Base-by-base conservation (phyloP, 768 basidiomycete species). In the Lentinula aciculospora region DNA sequence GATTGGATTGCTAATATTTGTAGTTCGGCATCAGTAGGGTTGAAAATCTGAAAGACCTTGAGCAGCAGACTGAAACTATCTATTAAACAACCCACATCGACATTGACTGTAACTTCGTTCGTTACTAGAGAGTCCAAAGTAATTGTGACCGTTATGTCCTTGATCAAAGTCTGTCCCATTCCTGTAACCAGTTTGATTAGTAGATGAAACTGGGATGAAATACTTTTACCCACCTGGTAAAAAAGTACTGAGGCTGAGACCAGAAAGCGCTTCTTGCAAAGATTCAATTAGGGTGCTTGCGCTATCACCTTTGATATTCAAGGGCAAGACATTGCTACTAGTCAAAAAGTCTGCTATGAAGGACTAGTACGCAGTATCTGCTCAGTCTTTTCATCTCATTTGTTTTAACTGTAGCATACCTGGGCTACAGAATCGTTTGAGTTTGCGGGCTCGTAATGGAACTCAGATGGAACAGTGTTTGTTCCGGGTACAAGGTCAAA, bases 351-450 rank as follows among this genome's bases (percentile, higher is more conserved):
- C 65, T 8, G 79, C 74, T 60, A 88, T 66, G 74, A 89, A 89
- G 27, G 69, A 67, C 74, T 86, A 65, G n/a, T n/a, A n/a, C 51
- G 45, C 34, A 12, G 51, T 25, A 42, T 15, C 21, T 34, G 44
- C 15, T 53, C 51, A 53, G 51, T 25, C 42, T 44, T 17, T 8
- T 44, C 21, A 12, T 44, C 8, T 21, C 7, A 23, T 21, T 53
- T 28, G 19, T 4, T 23, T 34, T 7, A 4, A 15, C 10, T 29
- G 15, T n/a, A 39, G 36, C 23, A 27, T 29, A 76, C 77, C 66
- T 82, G 81, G 3, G 88, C 86, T 23, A 74, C 69, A 3, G 86
- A 87, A 63, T 89, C 80, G 61, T 88, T 87, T 9, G 83, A 78
- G 67, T 88, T 67, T 9, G 75, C 74, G 0, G 88, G 87, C 61